These are phyloP conservation scores for Cucumis sativus DNA, from an alignment of 306 rosid species.

Conservation along the genomic window DNA sequence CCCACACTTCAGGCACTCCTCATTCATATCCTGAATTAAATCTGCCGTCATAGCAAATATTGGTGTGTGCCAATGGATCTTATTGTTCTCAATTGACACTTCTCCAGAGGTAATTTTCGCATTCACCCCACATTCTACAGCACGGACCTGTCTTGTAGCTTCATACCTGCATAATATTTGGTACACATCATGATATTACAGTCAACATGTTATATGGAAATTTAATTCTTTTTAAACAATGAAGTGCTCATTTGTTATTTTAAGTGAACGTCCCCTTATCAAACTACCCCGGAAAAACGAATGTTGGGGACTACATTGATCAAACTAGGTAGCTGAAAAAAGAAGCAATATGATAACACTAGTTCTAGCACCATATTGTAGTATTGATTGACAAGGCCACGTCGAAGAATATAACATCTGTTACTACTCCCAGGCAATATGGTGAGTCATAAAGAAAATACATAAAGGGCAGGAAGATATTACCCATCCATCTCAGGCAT, in stretches of 20 bases:
- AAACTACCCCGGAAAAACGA: background rate
- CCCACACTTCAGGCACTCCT: constrained; percentile 74
- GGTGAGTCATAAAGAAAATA: background rate
- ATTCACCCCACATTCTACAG: constrained; percentile 41
- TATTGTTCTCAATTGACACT: constrained; percentile 37
- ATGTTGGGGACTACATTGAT: background rate
- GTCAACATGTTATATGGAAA: background rate
- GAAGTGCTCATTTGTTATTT: background rate
- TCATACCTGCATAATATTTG: constrained; percentile 42
- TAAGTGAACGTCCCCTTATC: background rate
- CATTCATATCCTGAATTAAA: constrained; percentile 57
- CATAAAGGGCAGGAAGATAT: background rate
- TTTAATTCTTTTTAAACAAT: background rate
- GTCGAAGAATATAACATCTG: background rate
- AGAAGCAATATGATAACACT: background rate
- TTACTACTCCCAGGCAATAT: background rate
- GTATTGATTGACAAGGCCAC: background rate
- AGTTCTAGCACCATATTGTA: background rate
- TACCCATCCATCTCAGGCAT: constrained; percentile 99
- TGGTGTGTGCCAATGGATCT: constrained; percentile 64
- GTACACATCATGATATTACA: background rate
- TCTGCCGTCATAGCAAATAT: constrained; percentile 96
- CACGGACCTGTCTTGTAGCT: constrained; percentile 63
- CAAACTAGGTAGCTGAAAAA: background rate
- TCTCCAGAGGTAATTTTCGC: constrained; percentile 44